Conservation (phyloP, 352 stramenopile species). For the Pythium scleroteichum region DNA sequence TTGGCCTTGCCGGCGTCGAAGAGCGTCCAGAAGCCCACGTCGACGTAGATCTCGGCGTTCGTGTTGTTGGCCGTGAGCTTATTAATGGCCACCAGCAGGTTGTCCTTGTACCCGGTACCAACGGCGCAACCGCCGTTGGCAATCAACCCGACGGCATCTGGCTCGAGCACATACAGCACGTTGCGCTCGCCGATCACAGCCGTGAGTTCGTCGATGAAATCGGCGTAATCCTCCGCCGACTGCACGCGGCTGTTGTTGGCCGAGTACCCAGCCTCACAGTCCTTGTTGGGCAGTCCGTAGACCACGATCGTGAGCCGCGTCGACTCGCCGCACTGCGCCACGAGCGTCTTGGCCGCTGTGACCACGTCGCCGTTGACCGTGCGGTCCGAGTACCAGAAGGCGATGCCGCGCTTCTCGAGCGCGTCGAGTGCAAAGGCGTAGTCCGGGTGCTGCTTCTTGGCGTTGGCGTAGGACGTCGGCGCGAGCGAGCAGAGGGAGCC, state of each 20-base stretch:
- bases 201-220: conserved; percentile 47
- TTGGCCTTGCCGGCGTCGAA: conserved; percentile 7
- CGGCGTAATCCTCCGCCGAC: conserved; percentile 42
- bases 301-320: conserved; percentile 58
- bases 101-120: conserved; percentile 43
- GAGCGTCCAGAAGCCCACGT: conserved; percentile 64
- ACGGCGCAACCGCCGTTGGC: conserved; percentile 45
- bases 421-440: conserved; percentile 46
- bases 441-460: conserved; percentile 43
- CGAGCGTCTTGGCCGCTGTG: conserved; percentile 33
- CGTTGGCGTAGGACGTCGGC: conserved; percentile 42
- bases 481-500: conserved; percentile 53
- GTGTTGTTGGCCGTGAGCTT: conserved; percentile 41
- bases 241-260: conserved; percentile 32
- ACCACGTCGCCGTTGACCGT: conserved; percentile 36
- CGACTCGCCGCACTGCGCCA: conserved; percentile 39
- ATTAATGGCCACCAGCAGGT: conserved; percentile 45
- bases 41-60: conserved; percentile 65
- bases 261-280: conserved; percentile 62
- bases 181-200: conserved; percentile 46
- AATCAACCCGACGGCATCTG: conserved; percentile 57
- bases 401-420: conserved; percentile 48
- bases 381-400: conserved; percentile 57
- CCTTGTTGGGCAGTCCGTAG: conserved; percentile 77
- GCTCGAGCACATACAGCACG: conserved; percentile 72